These are phyloP conservation scores for Parmales sp. DNA, from an alignment of 108 stramenopile species.

Conservation along the genomic window DNA sequence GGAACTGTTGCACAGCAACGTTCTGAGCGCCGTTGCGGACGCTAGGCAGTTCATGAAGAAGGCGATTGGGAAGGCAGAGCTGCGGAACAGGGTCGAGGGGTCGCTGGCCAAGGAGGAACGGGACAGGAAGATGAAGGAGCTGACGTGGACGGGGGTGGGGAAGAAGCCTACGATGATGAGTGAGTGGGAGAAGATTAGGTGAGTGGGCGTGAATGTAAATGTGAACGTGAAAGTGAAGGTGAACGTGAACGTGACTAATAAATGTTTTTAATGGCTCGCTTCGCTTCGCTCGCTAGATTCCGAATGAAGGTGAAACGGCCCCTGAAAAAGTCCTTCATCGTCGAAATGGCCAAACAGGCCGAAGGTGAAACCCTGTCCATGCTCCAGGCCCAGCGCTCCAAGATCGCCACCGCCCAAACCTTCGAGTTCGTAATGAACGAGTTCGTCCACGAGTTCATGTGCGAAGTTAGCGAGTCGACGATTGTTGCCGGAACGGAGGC, in stretches of 20 bases:
- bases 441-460: slow-evolving; percentile 21
- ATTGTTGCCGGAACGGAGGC: slow-evolving; percentile 18
- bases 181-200: background rate
- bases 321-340: background rate
- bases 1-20: background rate
- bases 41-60: slow-evolving; percentile 3
- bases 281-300: too few relatives aligned
- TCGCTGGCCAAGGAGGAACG: background rate
- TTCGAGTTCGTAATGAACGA: slow-evolving; percentile 17
- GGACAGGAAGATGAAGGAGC: background rate
- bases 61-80: background rate
- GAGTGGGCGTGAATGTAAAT: too few relatives aligned
- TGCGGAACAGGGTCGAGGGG: slow-evolving; percentile 4
- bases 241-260: too few relatives aligned
- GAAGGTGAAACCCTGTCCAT: slow-evolving; percentile 1
- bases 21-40: background rate
- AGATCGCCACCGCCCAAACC: background rate
- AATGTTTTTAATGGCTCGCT: too few relatives aligned
- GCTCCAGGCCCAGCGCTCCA: background rate
- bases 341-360: slow-evolving; percentile 2
- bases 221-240: too few relatives aligned
- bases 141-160: slow-evolving; percentile 3
- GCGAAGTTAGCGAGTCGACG: slow-evolving; percentile 19
- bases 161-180: slow-evolving; percentile 5
- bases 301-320: background rate